These are phyloP conservation scores for Rhynchospora breviuscula DNA, from an alignment of 176 grass and related monocot genomes.

Conservation along the genomic window DNA sequence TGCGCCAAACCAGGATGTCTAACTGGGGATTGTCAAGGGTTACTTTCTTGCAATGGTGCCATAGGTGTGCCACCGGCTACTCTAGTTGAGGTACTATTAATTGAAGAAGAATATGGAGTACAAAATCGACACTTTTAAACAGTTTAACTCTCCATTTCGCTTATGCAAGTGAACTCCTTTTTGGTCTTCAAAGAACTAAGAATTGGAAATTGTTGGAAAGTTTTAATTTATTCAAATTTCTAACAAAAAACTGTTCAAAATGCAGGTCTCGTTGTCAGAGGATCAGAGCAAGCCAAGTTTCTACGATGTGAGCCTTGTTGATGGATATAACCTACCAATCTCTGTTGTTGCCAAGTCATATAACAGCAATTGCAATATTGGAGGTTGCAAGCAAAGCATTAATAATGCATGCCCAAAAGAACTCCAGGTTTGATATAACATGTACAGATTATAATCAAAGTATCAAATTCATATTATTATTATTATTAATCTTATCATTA, in stretches of 20 bases:
- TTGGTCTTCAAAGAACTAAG: no score
- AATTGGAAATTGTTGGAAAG: no score
- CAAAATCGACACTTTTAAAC: neutral
- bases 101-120: neutral
- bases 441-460: neutral
- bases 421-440: conserved; percentile 31
- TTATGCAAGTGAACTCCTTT: neutral
- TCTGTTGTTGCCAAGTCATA: conserved; percentile 38
- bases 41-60: conserved; percentile 75
- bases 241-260: conserved; percentile 19
- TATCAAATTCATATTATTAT: neutral
- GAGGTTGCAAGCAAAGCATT: conserved; percentile 48
- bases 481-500: no score
- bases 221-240: no score
- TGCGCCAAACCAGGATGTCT: conserved; percentile 19
- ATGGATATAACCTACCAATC: conserved; percentile 86
- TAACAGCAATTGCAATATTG: conserved; percentile 36
- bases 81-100: conserved; percentile 52
- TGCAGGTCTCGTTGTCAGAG: conserved; percentile 32
- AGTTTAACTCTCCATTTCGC: neutral
- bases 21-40: conserved; percentile 67
- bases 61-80: conserved; percentile 58
- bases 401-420: conserved; percentile 66
- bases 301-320: conserved; percentile 80
- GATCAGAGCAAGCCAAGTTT: conserved; percentile 54